Evolutionary conservation across 805 yeast species (phyloP), one percentile per base, ranked within the genome.

Genomic region (Candida khao-thaluensis): DNA sequence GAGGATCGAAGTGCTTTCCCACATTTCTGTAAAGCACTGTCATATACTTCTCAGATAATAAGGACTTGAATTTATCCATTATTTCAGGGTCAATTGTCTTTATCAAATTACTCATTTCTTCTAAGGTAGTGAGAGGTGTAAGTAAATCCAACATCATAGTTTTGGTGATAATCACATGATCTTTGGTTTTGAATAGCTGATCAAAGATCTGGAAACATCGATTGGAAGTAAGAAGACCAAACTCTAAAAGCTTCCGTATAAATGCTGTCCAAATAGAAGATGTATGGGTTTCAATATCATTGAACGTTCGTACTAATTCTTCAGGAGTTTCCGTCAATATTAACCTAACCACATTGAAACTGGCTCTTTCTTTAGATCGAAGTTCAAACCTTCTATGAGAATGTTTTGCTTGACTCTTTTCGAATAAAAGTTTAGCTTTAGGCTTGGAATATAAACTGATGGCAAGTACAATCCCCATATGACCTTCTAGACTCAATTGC

Each of bases 401-500:
- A 21, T 40, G 42, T 25, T 37, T 42, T 3, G 21, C 29, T 28
- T 31, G 32, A n/a, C 42, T 26, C 21, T 27, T 33, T 9, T 17
- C 16, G 17, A 64, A 48, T 7, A 69, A 48, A 25, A 44, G 46
- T 17, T 40, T 35, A 1, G 70, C 64, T 25, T 62, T 61, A 14
- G 41, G 51, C 7, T 30, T 37, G 5, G 64, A 57, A 11, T 53
- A 49, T 11, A 39, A 36, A 5, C 53, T 44, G 4, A 67, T 49
- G 0, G 68, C 58, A 15, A 66, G 36, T 1, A 58, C 62, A 1
- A 69, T 53, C 2, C 72, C 74, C 61, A 69, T 56, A 40, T 60
- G 55, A 2, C 66, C 70, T 27, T 52, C 45, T 11, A 66, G 53
- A 17, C 44, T 47, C 7, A 69, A 47, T 2, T 30, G 34, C 10